phyloP scores from a whole-genome alignment of 2,329 filamentous ascomycete species.

The Phaeosphaeria sp. region DNA sequence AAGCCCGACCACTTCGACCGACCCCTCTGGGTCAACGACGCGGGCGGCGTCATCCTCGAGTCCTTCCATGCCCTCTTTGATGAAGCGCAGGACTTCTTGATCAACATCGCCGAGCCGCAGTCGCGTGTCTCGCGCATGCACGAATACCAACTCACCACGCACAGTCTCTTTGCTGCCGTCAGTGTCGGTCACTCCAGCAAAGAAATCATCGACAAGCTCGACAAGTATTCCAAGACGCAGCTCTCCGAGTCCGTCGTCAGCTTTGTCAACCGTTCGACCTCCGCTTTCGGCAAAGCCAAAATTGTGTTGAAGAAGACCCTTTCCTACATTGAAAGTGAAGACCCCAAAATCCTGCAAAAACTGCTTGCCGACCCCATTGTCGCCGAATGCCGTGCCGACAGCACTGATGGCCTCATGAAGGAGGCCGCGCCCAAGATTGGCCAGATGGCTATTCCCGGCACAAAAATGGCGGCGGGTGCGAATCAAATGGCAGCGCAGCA shows the following conservation, averaged over 20 bases:
- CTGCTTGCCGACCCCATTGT: conserved; percentile 87
- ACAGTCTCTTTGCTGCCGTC: conserved; percentile 94
- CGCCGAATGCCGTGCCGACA: conserved; percentile 77
- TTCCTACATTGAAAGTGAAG: conserved; percentile 91
- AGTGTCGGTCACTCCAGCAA: conserved; percentile 89
- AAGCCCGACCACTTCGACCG: conserved; percentile 90
- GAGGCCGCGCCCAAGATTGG: conserved; percentile 86
- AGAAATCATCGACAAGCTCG: conserved; percentile 89
- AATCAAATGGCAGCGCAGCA: conserved; percentile 65
- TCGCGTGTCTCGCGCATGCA: conserved; percentile 90
- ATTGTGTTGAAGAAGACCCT: conserved; percentile 93
- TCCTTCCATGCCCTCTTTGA: conserved; percentile 89
- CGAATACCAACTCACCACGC: conserved; percentile 89
- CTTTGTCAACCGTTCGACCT: conserved; percentile 83
- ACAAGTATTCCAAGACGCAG: conserved; percentile 87
- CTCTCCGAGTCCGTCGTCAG: conserved; percentile 80
- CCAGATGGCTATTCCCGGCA: conserved; percentile 89
- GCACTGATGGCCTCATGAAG: conserved; percentile 74
- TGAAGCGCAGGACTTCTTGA: conserved; percentile 91
- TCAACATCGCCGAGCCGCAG: conserved; percentile 91
- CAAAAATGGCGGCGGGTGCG: conserved; percentile 88
- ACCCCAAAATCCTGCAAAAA: conserved; percentile 83
- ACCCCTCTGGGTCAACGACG: conserved; percentile 91
- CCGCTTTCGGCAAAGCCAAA: conserved; percentile 94
- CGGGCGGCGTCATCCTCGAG: conserved; percentile 88